These are phyloP conservation scores for Sarcomyxa edulis DNA, from an alignment of 768 basidiomycete genomes.

Conservation along the genomic window DNA sequence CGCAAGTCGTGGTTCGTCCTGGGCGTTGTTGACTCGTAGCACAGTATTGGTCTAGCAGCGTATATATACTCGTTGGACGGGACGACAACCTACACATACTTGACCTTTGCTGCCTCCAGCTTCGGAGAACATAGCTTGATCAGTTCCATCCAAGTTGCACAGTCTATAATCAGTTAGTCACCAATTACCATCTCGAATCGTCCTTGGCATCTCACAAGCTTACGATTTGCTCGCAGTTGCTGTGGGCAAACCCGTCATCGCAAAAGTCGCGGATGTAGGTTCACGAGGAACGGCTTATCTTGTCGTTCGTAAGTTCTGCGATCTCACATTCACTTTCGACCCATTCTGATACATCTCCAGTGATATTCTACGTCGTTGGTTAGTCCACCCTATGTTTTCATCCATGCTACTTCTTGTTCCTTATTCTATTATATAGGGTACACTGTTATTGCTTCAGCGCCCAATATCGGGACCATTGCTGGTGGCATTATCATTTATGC, in stretches of 20 bases:
- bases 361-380: conserved; percentile 59
- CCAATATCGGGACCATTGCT: conserved; percentile 37
- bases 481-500: conserved; percentile 56
- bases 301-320: conserved; percentile 41
- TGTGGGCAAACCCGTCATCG: conserved; percentile 62
- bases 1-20: conserved; percentile 1
- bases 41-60: conserved; percentile 56
- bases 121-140: conserved; percentile 51
- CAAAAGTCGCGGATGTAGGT: conserved; percentile 67
- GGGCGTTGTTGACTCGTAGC: background rate
- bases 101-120: conserved; percentile 48
- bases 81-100: conserved; percentile 64
- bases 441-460: conserved; percentile 46
- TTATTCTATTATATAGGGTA: conserved; percentile 31
- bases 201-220: background rate
- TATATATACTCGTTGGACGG: conserved; percentile 77
- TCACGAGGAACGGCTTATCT: conserved; percentile 64
- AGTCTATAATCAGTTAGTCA: conserved; percentile 46
- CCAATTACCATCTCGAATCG: background rate
- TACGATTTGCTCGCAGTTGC: conserved; percentile 20
- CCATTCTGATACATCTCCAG: conserved; percentile 16
- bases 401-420: background rate
- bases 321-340: background rate
- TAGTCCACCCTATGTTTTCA: conserved; percentile 12
- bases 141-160: conserved; percentile 48